Conservation (phyloP, 495 filamentous ascomycete species). For the Jackrogersella multiformis region DNA sequence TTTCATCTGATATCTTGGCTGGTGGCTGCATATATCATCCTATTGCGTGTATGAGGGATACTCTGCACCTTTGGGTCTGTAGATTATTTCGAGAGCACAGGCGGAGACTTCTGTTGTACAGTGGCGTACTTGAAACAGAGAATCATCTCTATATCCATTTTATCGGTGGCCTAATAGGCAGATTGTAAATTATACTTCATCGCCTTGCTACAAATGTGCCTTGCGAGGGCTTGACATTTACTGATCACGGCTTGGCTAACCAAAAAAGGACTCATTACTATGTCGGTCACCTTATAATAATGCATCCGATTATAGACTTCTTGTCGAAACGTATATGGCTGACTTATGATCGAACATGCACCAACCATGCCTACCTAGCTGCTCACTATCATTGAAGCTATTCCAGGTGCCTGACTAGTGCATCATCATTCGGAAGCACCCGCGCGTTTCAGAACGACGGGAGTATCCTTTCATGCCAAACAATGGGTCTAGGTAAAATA, state of each 20-base stretch:
- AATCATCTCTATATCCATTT: not conserved
- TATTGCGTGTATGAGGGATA: too few relatives aligned
- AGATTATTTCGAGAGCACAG: too few relatives aligned
- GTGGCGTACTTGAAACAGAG: too few relatives aligned
- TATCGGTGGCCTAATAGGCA: not conserved
- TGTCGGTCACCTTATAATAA: not conserved
- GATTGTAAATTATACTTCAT: not conserved
- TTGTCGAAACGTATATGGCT: not conserved
- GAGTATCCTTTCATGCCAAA: slow-evolving; percentile 9
- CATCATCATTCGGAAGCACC: not conserved
- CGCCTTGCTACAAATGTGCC: not conserved
- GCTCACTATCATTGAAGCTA: not conserved
- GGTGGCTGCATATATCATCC: too few relatives aligned
- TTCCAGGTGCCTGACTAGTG: slow-evolving; percentile 8
- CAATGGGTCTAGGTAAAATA: slow-evolving; percentile 10
- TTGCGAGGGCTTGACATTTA: not conserved
- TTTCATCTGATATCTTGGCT: not conserved
- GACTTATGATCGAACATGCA: not conserved
- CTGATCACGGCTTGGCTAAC: not conserved
- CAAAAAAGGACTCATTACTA: not conserved
- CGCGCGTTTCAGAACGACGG: slow-evolving; percentile 20
- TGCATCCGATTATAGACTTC: slow-evolving; percentile 12
- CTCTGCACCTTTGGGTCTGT: too few relatives aligned
- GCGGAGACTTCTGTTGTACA: too few relatives aligned
- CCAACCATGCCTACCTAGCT: not conserved